Base-by-base conservation (phyloP, 768 basidiomycete genomes). In the Suillus subaureus region DNA sequence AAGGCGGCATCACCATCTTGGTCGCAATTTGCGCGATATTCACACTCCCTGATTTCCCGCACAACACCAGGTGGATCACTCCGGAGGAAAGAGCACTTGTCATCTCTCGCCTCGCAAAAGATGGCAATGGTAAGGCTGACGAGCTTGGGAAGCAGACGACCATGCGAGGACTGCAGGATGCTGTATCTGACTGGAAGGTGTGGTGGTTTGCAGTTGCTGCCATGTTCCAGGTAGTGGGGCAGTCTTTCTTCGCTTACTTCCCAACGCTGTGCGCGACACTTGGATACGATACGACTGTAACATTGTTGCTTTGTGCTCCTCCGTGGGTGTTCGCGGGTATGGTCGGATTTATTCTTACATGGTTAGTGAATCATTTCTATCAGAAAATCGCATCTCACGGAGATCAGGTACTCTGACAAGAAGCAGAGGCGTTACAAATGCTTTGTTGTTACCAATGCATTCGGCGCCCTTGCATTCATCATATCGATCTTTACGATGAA, bases 191-290 rank as follows among this genome's bases (percentile, higher is more conserved):
- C 72, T 88, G 87, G 89, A 90, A 88, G 75, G 88, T 94, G 37
- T 94, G 92, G 89, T 90, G 85, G 85, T 79, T 96, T 58, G 83
- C 89, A 21, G 65, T 91, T 39, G 82, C 88, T 3, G 73, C 91
- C 11, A 33, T 55, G 9, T 33, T 55, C 31, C 54, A 55, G 54
- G 0, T 21, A 12, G 3, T 12, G 9, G 54, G 5, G 31, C 54
- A 55, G 54, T 55, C 52, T 54, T 54, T 54, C 28, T 4, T 6
- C 28, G 4, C 2, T 54, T 54, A 54, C 52, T 54, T 54, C 52
- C 52, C 52, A 9, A 54, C 52, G 18, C 28, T 54, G 52, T 54
- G 52, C 31, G 52, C 52, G 52, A 54, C 52, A 31, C 9, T 54
- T 28, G 52, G 52, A 31, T 54, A 54, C 28, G 31, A 54, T 28